phyloP scores from a whole-genome alignment of 2,329 filamentous ascomycete genomes.

The Pseudogymnoascus verrucosus region DNA sequence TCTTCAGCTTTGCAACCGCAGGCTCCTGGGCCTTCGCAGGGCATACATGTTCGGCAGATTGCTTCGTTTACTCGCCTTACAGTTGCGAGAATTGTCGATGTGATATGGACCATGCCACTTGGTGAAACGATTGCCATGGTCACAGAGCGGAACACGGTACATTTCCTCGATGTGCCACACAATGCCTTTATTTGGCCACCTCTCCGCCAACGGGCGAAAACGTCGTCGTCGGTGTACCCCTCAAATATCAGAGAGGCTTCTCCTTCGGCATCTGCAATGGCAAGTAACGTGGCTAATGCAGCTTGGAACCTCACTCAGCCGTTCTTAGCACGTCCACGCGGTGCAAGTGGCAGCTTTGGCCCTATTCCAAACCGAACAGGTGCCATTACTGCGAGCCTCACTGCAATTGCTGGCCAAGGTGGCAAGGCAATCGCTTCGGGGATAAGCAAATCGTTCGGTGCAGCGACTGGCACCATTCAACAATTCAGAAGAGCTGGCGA shows the following conservation, averaged over 20 bases:
- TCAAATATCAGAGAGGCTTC: conserved; percentile 30
- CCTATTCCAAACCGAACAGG: conserved; percentile 20
- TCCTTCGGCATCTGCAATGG: conserved; percentile 34
- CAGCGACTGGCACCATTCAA: conserved; percentile 58
- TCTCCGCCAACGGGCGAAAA: conserved; percentile 40
- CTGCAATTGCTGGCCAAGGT: conserved; percentile 54
- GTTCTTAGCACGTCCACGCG: conserved; percentile 25
- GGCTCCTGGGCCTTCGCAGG: conserved; percentile 21
- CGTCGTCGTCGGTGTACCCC: conserved; percentile 12
- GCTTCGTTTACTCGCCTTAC: conserved; percentile 88
- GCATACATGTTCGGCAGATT: conserved; percentile 68
- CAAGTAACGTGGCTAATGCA: conserved; percentile 27
- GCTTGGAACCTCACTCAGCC: conserved; percentile 27
- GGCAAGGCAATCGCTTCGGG: conserved; percentile 66
- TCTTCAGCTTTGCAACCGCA: conserved; percentile 50
- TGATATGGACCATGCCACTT: conserved; percentile 75
- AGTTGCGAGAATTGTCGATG: conserved; percentile 81
- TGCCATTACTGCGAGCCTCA: conserved; percentile 21
- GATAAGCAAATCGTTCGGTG: conserved; percentile 65
- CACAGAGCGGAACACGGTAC: conserved; percentile 90
- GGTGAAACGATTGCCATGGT: conserved; percentile 81
- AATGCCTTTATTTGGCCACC: conserved; percentile 85
- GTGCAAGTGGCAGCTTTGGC: conserved; percentile 21
- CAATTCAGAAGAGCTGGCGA: conserved; percentile 68
- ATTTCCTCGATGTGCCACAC: conserved; percentile 78